Evolutionary conservation across 345 rosid species (phyloP), one percentile per base, ranked within the genome.

Genomic region (Brassica juncea): DNA sequence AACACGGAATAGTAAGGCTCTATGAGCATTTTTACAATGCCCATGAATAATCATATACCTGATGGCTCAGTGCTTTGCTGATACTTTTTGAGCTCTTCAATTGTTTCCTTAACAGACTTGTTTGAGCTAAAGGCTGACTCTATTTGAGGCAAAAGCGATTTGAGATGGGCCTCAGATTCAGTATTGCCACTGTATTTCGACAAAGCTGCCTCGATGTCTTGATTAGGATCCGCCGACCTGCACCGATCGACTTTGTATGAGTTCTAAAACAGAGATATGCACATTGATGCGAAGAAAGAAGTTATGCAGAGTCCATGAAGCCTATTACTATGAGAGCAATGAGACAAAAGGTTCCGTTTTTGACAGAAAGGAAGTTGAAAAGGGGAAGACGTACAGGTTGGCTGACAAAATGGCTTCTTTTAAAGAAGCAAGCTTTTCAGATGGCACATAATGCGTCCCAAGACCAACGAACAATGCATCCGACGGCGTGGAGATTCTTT

Each of bases 381-480:
- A 44, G 1, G 12, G 52, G 23, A 69, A 4, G 37, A 75, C 68
- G 4, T 90, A 94, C 99, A 92, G 78, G 84, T 84, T 74, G 83
- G 79, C 82, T 14, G 87, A 78, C 73, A 92, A 86, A 77, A 94
- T 83, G 80, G 87, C 89, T 75, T 92, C 94, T 87, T 85, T 94
- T 63, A 94, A 78, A 27, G 88, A 87, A 32, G 74, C 84, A 77
- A 92, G 75, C 75, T 82, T 88, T 72, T 74, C 90, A 74, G 94
- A 92, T 80, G 91, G 92, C 72, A 94, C 93, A 21, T 90, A 94
- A 81, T 92, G 94, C 15, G 97, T 89, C 77, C 97, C 97, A 37
- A 92, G 87, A 76, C 97, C 97, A 4, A 87, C 86, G 81, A 82
- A 92, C 49, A 94, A 82, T 4, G 97, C 97, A 84, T 92, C 96